A percentile compares a stretch with the other conserved stretches of the same genome.
Conservation (phyloP, 1,139 yeast genomes). For the Hansenula lynferdii region DNA sequence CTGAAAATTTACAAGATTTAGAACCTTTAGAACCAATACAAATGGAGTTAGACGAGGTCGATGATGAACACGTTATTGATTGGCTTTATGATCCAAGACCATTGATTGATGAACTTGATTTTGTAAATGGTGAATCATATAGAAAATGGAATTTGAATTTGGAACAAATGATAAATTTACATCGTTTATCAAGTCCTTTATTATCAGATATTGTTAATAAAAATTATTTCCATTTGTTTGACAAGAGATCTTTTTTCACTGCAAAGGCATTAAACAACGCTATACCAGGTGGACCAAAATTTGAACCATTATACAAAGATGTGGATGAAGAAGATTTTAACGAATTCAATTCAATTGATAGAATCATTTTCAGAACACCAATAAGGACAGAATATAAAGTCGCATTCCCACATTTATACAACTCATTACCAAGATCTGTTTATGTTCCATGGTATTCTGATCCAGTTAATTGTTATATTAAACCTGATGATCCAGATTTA, state of each 20-base stretch:
- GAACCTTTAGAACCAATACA: conserved; percentile 70
- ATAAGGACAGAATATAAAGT: conserved; percentile 79
- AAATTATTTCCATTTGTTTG: conserved; percentile 65
- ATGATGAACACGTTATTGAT: conserved; percentile 54
- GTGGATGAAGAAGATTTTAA: conserved; percentile 71
- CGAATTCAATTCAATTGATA: conserved; percentile 84
- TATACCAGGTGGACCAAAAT: conserved; percentile 94
- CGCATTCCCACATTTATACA: conserved; percentile 82
- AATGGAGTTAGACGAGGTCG: conserved; percentile 56
- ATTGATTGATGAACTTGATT: conserved; percentile 46
- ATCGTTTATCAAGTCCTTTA: conserved; percentile 67
- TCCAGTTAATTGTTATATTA: conserved; percentile 47
- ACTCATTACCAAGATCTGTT: conserved; percentile 69
- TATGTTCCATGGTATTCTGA: conserved; percentile 56
- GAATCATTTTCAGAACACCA: conserved; percentile 76
- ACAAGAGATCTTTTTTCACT: conserved; percentile 73
- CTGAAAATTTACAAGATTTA: conserved; percentile 68
- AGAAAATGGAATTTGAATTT: conserved; percentile 64
- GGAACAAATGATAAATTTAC: conserved; percentile 59
- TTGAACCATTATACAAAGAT: conserved; percentile 81
- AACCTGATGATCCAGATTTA: conserved; percentile 43
- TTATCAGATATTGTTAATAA: conserved; percentile 44
- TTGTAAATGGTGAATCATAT: conserved; percentile 76
- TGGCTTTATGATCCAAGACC: conserved; percentile 87
- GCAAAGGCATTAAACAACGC: conserved; percentile 87